Base-by-base conservation (phyloP, 2,329 filamentous ascomycete species). In the Tolypocladium cylindrosporum region DNA sequence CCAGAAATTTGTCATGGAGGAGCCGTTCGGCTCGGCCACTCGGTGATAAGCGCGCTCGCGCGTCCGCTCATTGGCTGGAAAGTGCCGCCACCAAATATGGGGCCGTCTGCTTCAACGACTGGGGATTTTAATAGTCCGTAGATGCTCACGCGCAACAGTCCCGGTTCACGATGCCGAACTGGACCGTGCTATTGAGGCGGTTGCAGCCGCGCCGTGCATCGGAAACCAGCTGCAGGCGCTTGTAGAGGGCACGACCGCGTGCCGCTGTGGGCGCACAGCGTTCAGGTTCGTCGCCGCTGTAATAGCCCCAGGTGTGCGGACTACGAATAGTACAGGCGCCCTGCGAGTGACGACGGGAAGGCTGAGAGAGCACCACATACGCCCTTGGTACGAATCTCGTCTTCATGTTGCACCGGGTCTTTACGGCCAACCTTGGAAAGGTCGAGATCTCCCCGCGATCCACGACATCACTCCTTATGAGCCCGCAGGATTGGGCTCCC, bases 1-100 rank as follows among this genome's bases (percentile, higher is more conserved):
- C 60, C 53, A 66, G 64, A 66, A 59, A 73, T 73, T 72, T 72
- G 71, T 71, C 71, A 72, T 68, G 61, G 57, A 55, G 37, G 34
- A 37, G 52, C 31, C 59, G 60, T 61, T 71, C 68, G 68, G 68
- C 69, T 71, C 68, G 69, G 68, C 54, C 55, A 62, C 65, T 73
- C 71, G 71, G 71, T 62, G 69, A 71, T 73, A 73, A 68, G 63
- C 53, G 50, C 55, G 61, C 62, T 66, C 58, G 59, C 55, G 58
- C 36, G 52, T 37, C 27, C 59, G 56, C 36, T 67, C 57, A 74
- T 74, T 74, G 71, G 72, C 55, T 62, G 61, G 60, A 60, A 57
- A 58, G 41, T 56, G 60, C 40, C 31, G 62, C 31, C 48, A 37
- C 48, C 48, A 21, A 37, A 3, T 14, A 21, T 13, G 19, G 27